A percentile compares a stretch with the other conserved stretches of the same genome.
Conservation (phyloP, 169 alveolate species). For the Plasmodium falciparum region DNA sequence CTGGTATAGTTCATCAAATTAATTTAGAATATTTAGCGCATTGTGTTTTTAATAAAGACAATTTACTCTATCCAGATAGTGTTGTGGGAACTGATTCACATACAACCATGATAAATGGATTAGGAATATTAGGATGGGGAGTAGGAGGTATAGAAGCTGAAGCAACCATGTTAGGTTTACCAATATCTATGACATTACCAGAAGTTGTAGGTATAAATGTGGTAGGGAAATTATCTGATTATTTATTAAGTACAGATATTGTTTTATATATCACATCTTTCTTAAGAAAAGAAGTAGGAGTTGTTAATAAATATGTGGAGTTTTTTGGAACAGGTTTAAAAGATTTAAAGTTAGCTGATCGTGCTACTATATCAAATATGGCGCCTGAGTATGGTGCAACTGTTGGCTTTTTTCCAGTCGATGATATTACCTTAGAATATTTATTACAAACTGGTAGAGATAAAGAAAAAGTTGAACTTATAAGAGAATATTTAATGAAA, state of each 20-base stretch:
- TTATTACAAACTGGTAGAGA: constrained; percentile 93
- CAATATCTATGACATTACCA: constrained; percentile 97
- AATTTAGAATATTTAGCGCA: constrained; percentile 91
- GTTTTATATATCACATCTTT: constrained; percentile 92
- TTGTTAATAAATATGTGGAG: constrained; percentile 98
- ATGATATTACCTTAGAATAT: constrained; percentile 93
- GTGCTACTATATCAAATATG: constrained; percentile 97
- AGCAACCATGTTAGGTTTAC: constrained; percentile 98
- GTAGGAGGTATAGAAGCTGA: constrained; percentile 99
- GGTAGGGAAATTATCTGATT: constrained; percentile 91
- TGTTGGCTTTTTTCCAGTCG: constrained; percentile 96
- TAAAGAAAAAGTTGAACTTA: constrained; percentile 86
- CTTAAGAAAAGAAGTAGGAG: constrained; percentile 95
- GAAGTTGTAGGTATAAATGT: constrained; percentile 96
- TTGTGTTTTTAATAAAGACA: constrained; percentile 83
- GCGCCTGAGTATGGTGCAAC: constrained; percentile 99
- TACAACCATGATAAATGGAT: constrained; percentile 98
- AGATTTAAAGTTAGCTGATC: constrained; percentile 92
- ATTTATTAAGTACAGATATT: constrained; percentile 95
- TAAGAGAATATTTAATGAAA: constrained; percentile 89
- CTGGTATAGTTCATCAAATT: constrained; percentile 97
- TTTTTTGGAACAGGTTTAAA: constrained; percentile 94
- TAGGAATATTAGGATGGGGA: constrained; percentile 97
- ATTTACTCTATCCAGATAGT: constrained; percentile 94
- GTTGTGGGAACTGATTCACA: constrained; percentile 97